Conservation (phyloP, 2,329 filamentous ascomycete genomes). For the Purpureocillium takamizusanense region DNA sequence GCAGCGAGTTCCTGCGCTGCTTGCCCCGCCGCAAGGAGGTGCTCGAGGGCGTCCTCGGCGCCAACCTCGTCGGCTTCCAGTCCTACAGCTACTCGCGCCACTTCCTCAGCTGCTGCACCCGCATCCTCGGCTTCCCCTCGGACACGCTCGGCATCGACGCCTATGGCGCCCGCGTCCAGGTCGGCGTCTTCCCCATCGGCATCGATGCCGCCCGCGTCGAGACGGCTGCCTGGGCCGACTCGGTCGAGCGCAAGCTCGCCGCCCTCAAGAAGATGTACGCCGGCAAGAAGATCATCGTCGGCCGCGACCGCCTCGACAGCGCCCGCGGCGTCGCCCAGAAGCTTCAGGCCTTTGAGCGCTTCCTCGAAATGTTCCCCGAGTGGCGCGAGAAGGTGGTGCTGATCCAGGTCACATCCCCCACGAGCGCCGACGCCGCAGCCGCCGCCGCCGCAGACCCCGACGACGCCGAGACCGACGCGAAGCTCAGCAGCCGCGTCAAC, state of each 20-base stretch:
- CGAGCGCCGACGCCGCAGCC: conserved; percentile 57
- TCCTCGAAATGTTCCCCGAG: conserved; percentile 82
- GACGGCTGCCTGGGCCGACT: conserved; percentile 60
- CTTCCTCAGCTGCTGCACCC: conserved; percentile 88
- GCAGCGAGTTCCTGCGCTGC: conserved; percentile 89
- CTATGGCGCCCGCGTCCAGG: conserved; percentile 79
- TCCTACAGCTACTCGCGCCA: conserved; percentile 92
- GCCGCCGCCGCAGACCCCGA: conserved; percentile 74
- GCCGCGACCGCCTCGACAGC: conserved; percentile 86
- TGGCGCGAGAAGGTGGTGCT: conserved; percentile 89
- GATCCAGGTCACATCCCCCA: conserved; percentile 90
- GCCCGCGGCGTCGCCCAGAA: conserved; percentile 94
- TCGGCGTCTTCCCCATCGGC: conserved; percentile 90
- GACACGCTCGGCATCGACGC: conserved; percentile 79
- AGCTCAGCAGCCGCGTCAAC: conserved; percentile 75
- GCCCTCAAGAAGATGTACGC: conserved; percentile 68
- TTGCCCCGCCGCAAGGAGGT: conserved; percentile 83
- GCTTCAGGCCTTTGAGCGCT: conserved; percentile 85
- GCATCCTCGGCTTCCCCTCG: conserved; percentile 83
- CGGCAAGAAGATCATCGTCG: conserved; percentile 93
- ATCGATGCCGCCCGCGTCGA: conserved; percentile 81
- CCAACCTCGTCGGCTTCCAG: conserved; percentile 92
- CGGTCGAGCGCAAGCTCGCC: conserved; percentile 62
- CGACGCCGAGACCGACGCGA: conserved; percentile 65
- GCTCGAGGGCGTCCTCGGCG: conserved; percentile 78